Conservation (phyloP, 805 yeast species). For the Candida fluviatilis region DNA sequence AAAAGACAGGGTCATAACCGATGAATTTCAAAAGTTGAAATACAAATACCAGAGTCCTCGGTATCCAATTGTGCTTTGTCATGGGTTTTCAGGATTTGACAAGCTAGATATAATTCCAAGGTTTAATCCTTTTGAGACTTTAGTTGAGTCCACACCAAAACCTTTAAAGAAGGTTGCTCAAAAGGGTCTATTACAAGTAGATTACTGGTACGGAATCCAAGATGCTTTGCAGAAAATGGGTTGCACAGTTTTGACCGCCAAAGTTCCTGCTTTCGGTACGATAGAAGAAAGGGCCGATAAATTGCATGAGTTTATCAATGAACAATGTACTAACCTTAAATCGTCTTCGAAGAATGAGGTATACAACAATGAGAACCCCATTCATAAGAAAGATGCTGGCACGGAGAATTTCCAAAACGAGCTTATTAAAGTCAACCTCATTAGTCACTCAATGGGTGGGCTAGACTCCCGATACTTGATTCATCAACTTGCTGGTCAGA, state of each 20-base stretch:
- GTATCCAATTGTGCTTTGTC: slow-evolving; percentile 76
- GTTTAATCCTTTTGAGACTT: slow-evolving; percentile 7
- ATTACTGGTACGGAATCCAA: slow-evolving; percentile 82
- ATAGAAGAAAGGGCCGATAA: slow-evolving; percentile 63
- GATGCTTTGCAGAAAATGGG: slow-evolving; percentile 59
- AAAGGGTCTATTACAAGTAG: slow-evolving; percentile 40
- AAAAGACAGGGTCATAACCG: slow-evolving; percentile 15
- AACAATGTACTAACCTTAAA: slow-evolving; percentile 18
- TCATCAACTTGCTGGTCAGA: slow-evolving; percentile 36
- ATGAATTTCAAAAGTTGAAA: slow-evolving; percentile 25
- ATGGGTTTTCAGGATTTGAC: slow-evolving; percentile 85
- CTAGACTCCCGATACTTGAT: slow-evolving; percentile 77
- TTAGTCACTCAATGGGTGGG: slow-evolving; percentile 96
- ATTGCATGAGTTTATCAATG: slow-evolving; percentile 48
- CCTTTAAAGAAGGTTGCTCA: slow-evolving; percentile 9
- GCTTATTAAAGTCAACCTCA: slow-evolving; percentile 57
- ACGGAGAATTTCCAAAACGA: slow-evolving; percentile 7
- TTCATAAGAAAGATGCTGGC: not conserved
- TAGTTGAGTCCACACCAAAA: slow-evolving; percentile 2
- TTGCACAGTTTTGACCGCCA: slow-evolving; percentile 63
- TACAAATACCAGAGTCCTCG: slow-evolving; percentile 54
- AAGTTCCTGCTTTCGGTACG: slow-evolving; percentile 79
- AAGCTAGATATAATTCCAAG: slow-evolving; percentile 23
- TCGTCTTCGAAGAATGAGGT: slow-evolving; percentile 5
- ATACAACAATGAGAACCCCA: slow-evolving; percentile 8